These are phyloP conservation scores for Zygnema cylindricum DNA, from an alignment of 139 green algal species.

Conservation along the genomic window DNA sequence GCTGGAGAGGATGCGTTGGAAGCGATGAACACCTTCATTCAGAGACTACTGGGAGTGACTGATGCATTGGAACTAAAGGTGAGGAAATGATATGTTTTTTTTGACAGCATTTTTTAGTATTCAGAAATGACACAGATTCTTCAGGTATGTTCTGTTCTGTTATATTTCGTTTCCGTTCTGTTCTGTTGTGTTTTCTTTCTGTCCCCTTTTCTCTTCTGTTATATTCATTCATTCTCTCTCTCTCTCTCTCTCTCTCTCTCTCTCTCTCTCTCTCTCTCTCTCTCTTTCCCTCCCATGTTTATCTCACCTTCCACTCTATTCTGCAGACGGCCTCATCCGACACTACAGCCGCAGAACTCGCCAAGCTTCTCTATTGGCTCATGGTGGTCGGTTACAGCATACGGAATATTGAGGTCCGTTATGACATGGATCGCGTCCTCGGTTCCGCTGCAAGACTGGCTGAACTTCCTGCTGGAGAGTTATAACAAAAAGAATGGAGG, in stretches of 20 bases:
- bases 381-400: conserved; percentile 75
- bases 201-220: too few relatives aligned
- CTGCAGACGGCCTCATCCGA: conserved; percentile 49
- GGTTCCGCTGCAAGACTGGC: conserved; percentile 37
- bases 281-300: too few relatives aligned
- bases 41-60: conserved; percentile 71
- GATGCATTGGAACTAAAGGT: conserved; percentile 14
- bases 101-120: not conserved
- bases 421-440: conserved; percentile 54
- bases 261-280: too few relatives aligned
- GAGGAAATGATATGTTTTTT: conserved; percentile 34
- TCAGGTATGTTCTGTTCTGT: conserved; percentile 4
- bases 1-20: conserved; percentile 77
- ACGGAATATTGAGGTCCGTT: conserved; percentile 72
- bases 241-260: too few relatives aligned
- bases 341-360: conserved; percentile 74
- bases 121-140: conserved; percentile 1
- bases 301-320: not conserved
- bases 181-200: too few relatives aligned
- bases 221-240: too few relatives aligned
- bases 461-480: conserved; percentile 46
- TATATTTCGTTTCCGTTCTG: conserved; percentile 6
- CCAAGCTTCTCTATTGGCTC: conserved; percentile 81
- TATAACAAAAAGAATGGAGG: not conserved
- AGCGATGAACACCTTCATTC: conserved; percentile 86